Conservation (phyloP, 148 eudicot species). For the Chenopodium formosanum region DNA sequence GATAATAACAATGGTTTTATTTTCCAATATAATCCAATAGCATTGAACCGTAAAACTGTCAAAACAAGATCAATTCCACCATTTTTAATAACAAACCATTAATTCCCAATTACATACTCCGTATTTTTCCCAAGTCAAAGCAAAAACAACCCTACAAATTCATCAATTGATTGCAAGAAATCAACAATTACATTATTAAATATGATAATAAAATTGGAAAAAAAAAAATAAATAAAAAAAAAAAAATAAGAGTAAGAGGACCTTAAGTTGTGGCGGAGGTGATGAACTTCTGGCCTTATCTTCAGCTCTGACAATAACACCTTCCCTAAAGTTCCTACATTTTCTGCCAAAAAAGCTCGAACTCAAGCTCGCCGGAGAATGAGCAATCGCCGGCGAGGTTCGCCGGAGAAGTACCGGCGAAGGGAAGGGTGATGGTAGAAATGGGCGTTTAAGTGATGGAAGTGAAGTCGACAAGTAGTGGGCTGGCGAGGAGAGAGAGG, state of each 20-base stretch:
- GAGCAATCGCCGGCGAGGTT: slow-evolving; percentile 10
- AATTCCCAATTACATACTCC: no score
- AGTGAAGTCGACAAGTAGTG: slow-evolving; percentile 26
- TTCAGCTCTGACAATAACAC: slow-evolving; percentile 56
- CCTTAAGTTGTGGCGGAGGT: slow-evolving; percentile 46
- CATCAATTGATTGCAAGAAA: background rate
- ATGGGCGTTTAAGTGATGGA: slow-evolving; percentile 16
- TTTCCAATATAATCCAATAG: background rate
- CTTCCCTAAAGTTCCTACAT: slow-evolving; percentile 29
- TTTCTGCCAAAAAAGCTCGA: background rate
- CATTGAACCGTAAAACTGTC: no score
- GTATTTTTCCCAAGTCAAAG: background rate
- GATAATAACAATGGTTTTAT: background rate
- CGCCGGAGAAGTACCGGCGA: slow-evolving; percentile 8
- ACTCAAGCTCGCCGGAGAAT: background rate
- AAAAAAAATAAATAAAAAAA: background rate
- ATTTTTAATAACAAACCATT: background rate
- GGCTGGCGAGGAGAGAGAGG: slow-evolving; percentile 22
- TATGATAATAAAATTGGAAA: background rate
- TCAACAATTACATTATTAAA: background rate
- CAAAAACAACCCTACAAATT: background rate
- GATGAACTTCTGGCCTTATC: slow-evolving; percentile 47
- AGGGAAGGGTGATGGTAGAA: slow-evolving; percentile 11
- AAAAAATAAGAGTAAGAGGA: background rate
- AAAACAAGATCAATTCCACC: background rate